phyloP scores from a whole-genome alignment of 106 monocot genomes.

The Ottelia alismoides region DNA sequence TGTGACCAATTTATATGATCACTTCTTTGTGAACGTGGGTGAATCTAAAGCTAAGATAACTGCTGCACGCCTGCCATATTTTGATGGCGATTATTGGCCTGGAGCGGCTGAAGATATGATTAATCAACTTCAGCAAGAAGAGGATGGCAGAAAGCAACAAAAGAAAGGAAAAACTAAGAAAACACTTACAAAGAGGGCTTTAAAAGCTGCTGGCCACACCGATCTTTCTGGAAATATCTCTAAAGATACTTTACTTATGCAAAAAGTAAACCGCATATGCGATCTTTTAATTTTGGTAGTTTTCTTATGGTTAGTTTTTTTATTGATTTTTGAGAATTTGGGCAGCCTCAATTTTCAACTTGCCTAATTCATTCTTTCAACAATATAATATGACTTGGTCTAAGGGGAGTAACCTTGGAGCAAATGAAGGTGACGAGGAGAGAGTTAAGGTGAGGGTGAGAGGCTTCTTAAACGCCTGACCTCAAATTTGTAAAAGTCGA shows the following conservation, averaged over 20 bases:
- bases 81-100: slow-evolving; percentile 36
- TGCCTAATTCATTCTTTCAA: too few species aligned
- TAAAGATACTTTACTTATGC: slow-evolving; percentile 25
- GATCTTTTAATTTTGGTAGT: too few species aligned
- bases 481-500: too few species aligned
- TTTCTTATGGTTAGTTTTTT: too few species aligned
- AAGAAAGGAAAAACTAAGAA: slow-evolving; percentile 24
- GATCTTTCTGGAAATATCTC: slow-evolving; percentile 4
- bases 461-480: too few species aligned
- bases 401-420: too few species aligned
- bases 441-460: too few species aligned
- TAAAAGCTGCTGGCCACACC: slow-evolving; percentile 15
- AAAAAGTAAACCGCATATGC: too few species aligned
- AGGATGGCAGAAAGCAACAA: slow-evolving; percentile 16
- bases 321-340: too few species aligned
- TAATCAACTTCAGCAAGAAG: slow-evolving; percentile 6
- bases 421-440: too few species aligned
- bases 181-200: slow-evolving; percentile 14
- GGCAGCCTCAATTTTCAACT: too few species aligned
- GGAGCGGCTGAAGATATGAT: slow-evolving; percentile 20
- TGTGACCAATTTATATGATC: slow-evolving; percentile 24
- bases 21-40: slow-evolving; percentile 10
- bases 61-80: slow-evolving; percentile 31
- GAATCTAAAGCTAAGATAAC: slow-evolving; percentile 14
- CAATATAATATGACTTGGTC: too few species aligned